Base-by-base conservation (phyloP, 352 stramenopile species). In the Phytophthora ohioensis region DNA sequence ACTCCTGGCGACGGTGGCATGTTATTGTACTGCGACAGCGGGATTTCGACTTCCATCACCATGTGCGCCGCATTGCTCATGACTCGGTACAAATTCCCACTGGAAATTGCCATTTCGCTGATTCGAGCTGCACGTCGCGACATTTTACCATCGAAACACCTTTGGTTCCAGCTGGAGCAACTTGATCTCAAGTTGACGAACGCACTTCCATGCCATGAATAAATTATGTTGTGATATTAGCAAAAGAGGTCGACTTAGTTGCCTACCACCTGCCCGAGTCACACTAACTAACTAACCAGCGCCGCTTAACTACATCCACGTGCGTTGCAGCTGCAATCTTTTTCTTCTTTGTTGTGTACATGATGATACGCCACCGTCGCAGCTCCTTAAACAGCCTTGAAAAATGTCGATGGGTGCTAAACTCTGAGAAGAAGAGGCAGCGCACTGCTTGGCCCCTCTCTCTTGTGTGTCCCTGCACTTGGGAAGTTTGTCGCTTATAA, bases 21-120 rank as follows among this genome's bases (percentile, higher is more conserved):
- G n/a, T 32, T 85, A 41, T 27, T 85, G 7, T 80, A 75, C 54
- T 85, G 78, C 49, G 67, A 76, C 21, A 75, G 42, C 46, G 75
- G 75, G 17, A 42, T 71, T 31, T 71, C 64, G 12, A 64, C 54
- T 4, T 80, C 69, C 21, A 62, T 81, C n/a, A 45, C 68, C 5
- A 48, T 83, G 7, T 79, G 68, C 11, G 55, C 73, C 4, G 78
- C 72, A n/a, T 43, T 85, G 60, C 55, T 85, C 10, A 78, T 83
- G 75, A 65, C 48, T 12, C 72, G 73, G 34, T 80, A 76, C 46
- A 42, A 59, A n/a, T 45, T 83, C 4, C 57, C 66, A 30, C 70
- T 81, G 5, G 53, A 63, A 13, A 21, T 66, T 2, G 72, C 63
- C 5, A 57, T 81, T 60, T 46, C 54, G 30, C 30, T 69, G 13